These are phyloP conservation scores for Salicornia ramosissima DNA, from an alignment of 148 eudicot genomes.

Conservation along the genomic window DNA sequence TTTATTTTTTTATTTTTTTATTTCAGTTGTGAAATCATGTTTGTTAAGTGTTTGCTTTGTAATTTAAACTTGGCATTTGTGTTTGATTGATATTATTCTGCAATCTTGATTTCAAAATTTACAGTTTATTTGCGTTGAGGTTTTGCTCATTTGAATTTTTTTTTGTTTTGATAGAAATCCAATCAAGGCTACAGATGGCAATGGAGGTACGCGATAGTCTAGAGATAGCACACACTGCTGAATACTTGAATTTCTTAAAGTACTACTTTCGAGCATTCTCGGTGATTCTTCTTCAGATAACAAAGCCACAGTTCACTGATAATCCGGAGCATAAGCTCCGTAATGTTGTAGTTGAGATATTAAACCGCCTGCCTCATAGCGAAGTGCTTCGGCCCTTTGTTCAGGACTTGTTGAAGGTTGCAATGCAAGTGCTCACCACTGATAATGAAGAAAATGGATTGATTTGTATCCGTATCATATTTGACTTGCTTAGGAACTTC, in stretches of 20 bases:
- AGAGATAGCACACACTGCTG: conserved; percentile 92
- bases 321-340: conserved; percentile 87
- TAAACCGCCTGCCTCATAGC: conserved; percentile 90
- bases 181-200: conserved; percentile 76
- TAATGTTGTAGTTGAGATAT: conserved; percentile 80
- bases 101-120: no score
- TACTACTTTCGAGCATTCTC: conserved; percentile 89
- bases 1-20: neutral
- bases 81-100: no score
- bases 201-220: conserved; percentile 97
- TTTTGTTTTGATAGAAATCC: conserved; percentile 49
- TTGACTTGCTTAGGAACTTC: conserved; percentile 86
- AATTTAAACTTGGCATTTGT: neutral
- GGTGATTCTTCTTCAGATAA: conserved; percentile 62
- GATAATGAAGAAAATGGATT: conserved; percentile 94
- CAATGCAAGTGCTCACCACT: conserved; percentile 87
- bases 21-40: neutral
- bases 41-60: neutral
- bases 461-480: conserved; percentile 88
- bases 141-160: neutral
- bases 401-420: conserved; percentile 80
- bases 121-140: neutral
- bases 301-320: conserved; percentile 85
- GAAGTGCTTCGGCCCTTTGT: conserved; percentile 93
- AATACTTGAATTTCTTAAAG: conserved; percentile 92